Evolutionary conservation across 1,284 basidiomycete genomes (phyloP), one percentile per base, ranked within the genome.

Genomic region (Sanghuangporus baumii): DNA sequence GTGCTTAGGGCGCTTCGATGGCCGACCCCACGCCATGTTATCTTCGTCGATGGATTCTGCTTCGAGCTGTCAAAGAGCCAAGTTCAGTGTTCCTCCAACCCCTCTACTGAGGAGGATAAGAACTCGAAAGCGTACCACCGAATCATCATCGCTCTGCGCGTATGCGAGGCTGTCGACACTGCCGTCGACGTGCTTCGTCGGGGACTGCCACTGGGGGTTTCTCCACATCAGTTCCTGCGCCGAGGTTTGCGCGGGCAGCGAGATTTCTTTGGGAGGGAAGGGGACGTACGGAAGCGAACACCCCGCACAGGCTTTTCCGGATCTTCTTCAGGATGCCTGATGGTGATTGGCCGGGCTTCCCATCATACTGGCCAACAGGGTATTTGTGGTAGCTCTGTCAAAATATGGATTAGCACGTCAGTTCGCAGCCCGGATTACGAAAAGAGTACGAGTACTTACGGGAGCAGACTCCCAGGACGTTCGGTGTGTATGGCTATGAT

Each of bases 161-260:
- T 64, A 64, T 34, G 62, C 62, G 11, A 64, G 52, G 43, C 62
- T 64, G 41, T 64, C 62, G 37, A 56, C 41, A 16, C 58, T 64
- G 18, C 7, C n/a, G 20, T 64, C 57, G 18, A n/a, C 20, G 23
- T 60, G 41, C 16, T 23, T 51, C n/a, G 26, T 18, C 6, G 16
- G 38, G 47, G 16, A 18, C 43, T 46, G 40, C 40, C 40, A 4
- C 40, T n/a, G 43, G 43, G 16, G 5, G n/a, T n/a, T 46, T 31
- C 2, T 31, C 26, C 26, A 46, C 16, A 6, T 46, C 38, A 57
- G 11, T 43, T 43, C 8, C 48, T 8, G 9, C 11, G 1, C 2
- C n/a, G 23, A 57, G 9, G 11, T 16, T 31, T 12, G 26, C 26
- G 3, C 2, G 3, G 26, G 26, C 23, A 3, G 26, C 26, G 26